Percentiles rank a stretch among this genome's conserved stretches.
phyloP scores from a whole-genome alignment of 2,329 filamentous ascomycete species.

The Neonectria sp. region DNA sequence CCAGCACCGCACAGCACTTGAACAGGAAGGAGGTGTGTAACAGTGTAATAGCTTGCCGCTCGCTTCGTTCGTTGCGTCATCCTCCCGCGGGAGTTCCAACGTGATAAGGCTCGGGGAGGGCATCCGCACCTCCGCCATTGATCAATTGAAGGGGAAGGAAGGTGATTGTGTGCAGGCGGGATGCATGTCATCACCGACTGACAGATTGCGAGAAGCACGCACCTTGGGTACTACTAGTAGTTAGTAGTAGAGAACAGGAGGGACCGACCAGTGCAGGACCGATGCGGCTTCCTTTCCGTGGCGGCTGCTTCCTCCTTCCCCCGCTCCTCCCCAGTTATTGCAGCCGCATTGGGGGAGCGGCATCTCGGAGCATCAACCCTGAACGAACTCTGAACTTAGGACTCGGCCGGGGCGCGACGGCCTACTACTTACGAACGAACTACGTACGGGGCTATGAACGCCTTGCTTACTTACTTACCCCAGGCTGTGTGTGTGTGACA shows the following conservation, averaged over 20 bases:
- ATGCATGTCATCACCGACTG: neutral
- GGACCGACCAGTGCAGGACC: no score
- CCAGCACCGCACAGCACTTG: neutral
- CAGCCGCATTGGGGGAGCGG: slow-evolving; percentile 20
- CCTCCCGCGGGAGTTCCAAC: neutral
- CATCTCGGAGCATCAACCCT: slow-evolving; percentile 10
- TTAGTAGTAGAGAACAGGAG: no score
- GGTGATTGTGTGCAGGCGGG: neutral
- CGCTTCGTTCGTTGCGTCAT: neutral
- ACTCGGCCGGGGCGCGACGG: neutral
- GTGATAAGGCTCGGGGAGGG: neutral
- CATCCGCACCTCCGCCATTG: neutral
- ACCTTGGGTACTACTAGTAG: no score
- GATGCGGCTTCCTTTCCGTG: no score
- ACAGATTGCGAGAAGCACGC: no score
- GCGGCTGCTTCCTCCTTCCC: neutral
- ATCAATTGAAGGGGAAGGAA: neutral
- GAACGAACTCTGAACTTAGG: slow-evolving; percentile 11
- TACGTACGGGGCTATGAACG: no score
- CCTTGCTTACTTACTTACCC: no score
- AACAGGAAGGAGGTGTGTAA: neutral
- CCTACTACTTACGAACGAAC: no score
- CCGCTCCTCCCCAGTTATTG: slow-evolving; percentile 6
- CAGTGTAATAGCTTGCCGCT: neutral
- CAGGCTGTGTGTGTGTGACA: no score